Evolutionary conservation across 805 yeast genomes (phyloP), one percentile per base, ranked within the genome.

Genomic region (Candida dendrica): DNA sequence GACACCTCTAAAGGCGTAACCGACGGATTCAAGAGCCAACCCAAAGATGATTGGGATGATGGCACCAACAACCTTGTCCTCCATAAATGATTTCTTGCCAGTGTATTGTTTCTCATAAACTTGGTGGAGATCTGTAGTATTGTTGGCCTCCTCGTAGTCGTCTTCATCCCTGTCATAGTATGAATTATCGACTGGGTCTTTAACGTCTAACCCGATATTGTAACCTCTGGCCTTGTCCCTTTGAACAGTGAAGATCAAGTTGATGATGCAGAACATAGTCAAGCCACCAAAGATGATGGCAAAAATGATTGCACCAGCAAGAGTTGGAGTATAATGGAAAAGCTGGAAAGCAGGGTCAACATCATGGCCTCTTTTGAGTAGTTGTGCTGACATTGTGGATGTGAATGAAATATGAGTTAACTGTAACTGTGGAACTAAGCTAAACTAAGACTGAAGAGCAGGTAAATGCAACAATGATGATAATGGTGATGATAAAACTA

Each of bases 1-100:
- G 5, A 46, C 20, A 16, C 42, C 35, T 47, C 64, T 53, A 11
- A 50, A 55, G 24, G 49, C 41, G 41, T 55, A 61, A 5, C 64
- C 65, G 19, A 54, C 42, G 10, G 43, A 34, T 42, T 61, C 65
- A 16, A 55, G 33, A 1, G 49, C 8, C 5, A 52, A 44, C 9
- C 64, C 66, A n/a, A 53, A 26, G 18, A 56, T 37, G 24, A 60
- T 42, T 6, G 64, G 64, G 30, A 55, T 32, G 4, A 32, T 16
- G 5, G 34, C 34, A 13, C 17, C n/a, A 8, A 27, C 30, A 27
- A 27, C n/a, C 13, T 27, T 27, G 13, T 27, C n/a, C 13, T 27
- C 30, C 30, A 27, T 27, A 27, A 5, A 27, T 4, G 30, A 5
- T 27, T 27, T 22, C 24, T 22, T 27, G 13, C 30, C 30, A 8